phyloP scores from a whole-genome alignment of 768 basidiomycete species.

The Boletus coccyginus region DNA sequence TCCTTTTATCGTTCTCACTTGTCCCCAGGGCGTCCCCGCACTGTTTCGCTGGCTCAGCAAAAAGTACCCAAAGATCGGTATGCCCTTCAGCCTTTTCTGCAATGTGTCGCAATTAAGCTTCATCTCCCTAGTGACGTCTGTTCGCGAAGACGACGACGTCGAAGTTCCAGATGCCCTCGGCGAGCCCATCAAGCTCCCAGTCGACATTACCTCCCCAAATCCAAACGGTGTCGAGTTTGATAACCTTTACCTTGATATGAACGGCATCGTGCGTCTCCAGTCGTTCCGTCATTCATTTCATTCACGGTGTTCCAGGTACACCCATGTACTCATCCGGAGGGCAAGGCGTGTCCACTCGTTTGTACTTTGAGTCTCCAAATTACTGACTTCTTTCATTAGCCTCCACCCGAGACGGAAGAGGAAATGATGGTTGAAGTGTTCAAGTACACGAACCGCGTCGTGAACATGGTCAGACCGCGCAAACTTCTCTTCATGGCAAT shows the following conservation, averaged over 20 bases:
- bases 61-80: constrained; percentile 97
- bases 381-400: constrained; percentile 42
- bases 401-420: constrained; percentile 95
- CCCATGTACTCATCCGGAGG: constrained; percentile 99
- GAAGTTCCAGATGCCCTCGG: constrained; percentile 68
- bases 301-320: constrained; percentile 60
- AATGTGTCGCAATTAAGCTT: not conserved
- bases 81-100: constrained; percentile 23
- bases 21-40: constrained; percentile 86
- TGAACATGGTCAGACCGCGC: constrained; percentile 94
- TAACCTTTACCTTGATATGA: constrained; percentile 98
- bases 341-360: constrained; percentile 55
- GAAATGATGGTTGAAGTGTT: constrained; percentile 99
- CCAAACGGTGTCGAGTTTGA: constrained; percentile 97
- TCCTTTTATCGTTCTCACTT: not conserved
- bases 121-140: constrained; percentile 56
- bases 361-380: not conserved
- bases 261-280: constrained; percentile 75
- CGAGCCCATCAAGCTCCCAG: constrained; percentile 63
- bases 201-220: constrained; percentile 78
- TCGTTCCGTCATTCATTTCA: not conserved
- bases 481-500: constrained; percentile 98
- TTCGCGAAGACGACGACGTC: constrained; percentile 81
- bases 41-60: constrained; percentile 98
- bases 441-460: constrained; percentile 93